phyloP scores from a whole-genome alignment of 768 basidiomycete genomes.

The Stropharia rugosoannulata region DNA sequence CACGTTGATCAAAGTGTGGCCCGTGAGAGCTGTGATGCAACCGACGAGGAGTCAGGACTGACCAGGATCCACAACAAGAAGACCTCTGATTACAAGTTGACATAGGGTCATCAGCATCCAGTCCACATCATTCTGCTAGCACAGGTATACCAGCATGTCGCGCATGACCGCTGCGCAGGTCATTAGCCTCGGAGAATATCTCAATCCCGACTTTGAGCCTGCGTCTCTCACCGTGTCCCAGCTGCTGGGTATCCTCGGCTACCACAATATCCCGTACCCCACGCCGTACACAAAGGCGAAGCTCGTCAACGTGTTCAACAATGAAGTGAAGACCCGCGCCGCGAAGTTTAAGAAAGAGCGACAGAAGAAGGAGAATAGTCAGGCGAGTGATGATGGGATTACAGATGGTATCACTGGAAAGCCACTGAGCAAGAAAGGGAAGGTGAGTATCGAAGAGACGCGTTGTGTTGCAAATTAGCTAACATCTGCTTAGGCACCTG shows the following conservation, averaged over 20 bases:
- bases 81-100: neutral
- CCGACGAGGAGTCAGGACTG: neutral
- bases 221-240: constrained; percentile 75
- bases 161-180: constrained; percentile 77
- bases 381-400: constrained; percentile 82
- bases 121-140: no score
- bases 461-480: neutral
- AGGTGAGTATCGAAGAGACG: constrained; percentile 32
- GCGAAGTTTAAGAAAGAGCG: constrained; percentile 62
- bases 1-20: constrained; percentile 18
- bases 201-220: constrained; percentile 78
- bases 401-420: constrained; percentile 81
- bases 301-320: constrained; percentile 74
- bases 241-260: constrained; percentile 72
- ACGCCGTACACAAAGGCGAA: constrained; percentile 76
- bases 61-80: neutral
- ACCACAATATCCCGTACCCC: constrained; percentile 75
- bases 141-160: constrained; percentile 50
- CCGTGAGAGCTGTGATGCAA: constrained; percentile 4
- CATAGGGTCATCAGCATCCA: no score
- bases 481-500: constrained; percentile 8
- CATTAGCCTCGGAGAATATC: constrained; percentile 73
- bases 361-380: constrained; percentile 62
- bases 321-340: constrained; percentile 65
- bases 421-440: constrained; percentile 48